These are phyloP conservation scores for Blastobotrys muscicola DNA, from an alignment of 805 yeast species.

Conservation along the genomic window DNA sequence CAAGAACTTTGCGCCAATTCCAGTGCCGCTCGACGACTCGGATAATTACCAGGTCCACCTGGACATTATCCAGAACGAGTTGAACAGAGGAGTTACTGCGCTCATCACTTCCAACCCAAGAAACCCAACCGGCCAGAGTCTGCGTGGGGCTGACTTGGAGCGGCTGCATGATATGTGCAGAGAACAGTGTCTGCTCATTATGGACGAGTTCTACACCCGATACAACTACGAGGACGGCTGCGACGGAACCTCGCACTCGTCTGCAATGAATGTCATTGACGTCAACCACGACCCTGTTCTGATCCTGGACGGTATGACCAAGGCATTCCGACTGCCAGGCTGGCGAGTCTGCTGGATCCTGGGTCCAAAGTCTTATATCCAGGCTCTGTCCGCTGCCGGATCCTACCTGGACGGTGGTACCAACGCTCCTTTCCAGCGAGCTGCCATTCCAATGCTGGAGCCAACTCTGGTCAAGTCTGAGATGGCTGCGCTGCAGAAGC, in stretches of 20 bases:
- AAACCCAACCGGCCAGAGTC: constrained; percentile 51
- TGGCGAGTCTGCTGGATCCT: constrained; percentile 58
- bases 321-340: constrained; percentile 53
- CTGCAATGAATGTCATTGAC: constrained; percentile 43
- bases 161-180: constrained; percentile 46
- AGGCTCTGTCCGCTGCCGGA: constrained; percentile 48
- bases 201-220: constrained; percentile 57
- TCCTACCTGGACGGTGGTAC: constrained; percentile 54
- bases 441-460: constrained; percentile 45
- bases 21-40: constrained; percentile 48
- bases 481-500: constrained; percentile 48
- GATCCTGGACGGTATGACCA: constrained; percentile 51
- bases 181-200: constrained; percentile 42
- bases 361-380: constrained; percentile 52
- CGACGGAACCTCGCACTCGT: constrained; percentile 41
- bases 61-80: constrained; percentile 41
- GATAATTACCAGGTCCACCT: constrained; percentile 50
- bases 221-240: constrained; percentile 47
- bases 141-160: constrained; percentile 38
- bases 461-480: constrained; percentile 43
- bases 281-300: constrained; percentile 51
- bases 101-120: constrained; percentile 46
- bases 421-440: constrained; percentile 52
- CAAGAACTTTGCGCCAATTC: constrained; percentile 54
- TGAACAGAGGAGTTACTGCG: constrained; percentile 50